Evolutionary conservation across 2,329 filamentous ascomycete species (phyloP).

Genomic region (Shiraia bambusicola): DNA sequence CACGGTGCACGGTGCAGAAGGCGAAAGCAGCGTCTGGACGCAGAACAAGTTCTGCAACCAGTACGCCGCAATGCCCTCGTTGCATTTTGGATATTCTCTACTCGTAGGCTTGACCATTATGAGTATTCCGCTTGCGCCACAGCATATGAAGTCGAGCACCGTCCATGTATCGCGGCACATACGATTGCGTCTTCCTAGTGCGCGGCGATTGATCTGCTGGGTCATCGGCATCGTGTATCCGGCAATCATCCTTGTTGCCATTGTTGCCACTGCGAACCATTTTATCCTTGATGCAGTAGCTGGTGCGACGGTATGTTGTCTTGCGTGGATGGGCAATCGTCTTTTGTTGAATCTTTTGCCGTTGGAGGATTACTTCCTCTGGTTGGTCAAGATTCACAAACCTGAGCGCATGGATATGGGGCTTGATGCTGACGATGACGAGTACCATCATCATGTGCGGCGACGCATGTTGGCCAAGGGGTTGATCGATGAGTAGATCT

Average conservation of each 20-base stretch:
- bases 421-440: conserved; percentile 24
- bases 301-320: conserved; percentile 63
- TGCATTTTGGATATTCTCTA: conserved; percentile 75
- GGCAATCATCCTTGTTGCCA: conserved; percentile 64
- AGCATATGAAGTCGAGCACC: conserved; percentile 50
- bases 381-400: conserved; percentile 65
- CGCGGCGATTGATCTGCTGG: conserved; percentile 55
- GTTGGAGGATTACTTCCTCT: conserved; percentile 69
- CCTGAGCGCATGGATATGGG: conserved; percentile 43
- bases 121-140: conserved; percentile 62
- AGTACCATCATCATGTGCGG: background rate
- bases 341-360: conserved; percentile 64
- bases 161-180: conserved; percentile 30
- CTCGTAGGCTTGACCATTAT: conserved; percentile 70
- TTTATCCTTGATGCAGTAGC: conserved; percentile 71
- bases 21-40: conserved; percentile 70
- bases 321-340: conserved; percentile 61
- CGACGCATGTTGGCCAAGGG: conserved; percentile 1
- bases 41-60: conserved; percentile 74
- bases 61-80: conserved; percentile 74
- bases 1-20: conserved; percentile 58
- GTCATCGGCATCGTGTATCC: conserved; percentile 64
- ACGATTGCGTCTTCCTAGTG: conserved; percentile 47
- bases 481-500: conserved; percentile 3
- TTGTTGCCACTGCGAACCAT: conserved; percentile 72